A percentile compares a stretch with the other conserved stretches of the same genome.
These are phyloP conservation scores for Euphrasia confusa DNA, from an alignment of 257 asterid genomes.

Conservation along the genomic window DNA sequence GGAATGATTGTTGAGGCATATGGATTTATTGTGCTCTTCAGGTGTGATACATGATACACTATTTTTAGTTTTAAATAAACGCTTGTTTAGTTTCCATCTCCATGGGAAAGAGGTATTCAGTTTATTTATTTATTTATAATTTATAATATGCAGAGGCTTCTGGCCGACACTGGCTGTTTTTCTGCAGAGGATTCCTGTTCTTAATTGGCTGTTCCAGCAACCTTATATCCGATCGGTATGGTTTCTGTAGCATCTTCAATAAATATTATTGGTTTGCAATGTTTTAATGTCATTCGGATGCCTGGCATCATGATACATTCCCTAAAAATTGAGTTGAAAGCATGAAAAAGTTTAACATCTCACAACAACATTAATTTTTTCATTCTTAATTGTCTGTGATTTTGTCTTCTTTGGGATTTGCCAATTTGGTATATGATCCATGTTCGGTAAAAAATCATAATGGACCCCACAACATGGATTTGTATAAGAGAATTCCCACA, in stretches of 20 bases:
- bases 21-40: slow-evolving; percentile 92
- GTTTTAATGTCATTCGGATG: neutral
- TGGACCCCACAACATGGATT: too few species aligned
- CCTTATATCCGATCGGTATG: slow-evolving; percentile 90
- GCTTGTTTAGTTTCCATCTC: slow-evolving; percentile 15
- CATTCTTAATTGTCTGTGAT: neutral
- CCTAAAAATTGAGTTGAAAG: slow-evolving; percentile 3
- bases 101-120: slow-evolving; percentile 13
- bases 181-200: slow-evolving; percentile 81
- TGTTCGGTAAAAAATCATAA: too few species aligned
- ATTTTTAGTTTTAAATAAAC: neutral
- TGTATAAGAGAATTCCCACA: too few species aligned
- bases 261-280: slow-evolving; percentile 7
- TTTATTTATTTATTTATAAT: slow-evolving; percentile 12
- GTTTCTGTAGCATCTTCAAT: slow-evolving; percentile 21
- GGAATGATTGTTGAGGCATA: slow-evolving; percentile 96
- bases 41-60: slow-evolving; percentile 35
- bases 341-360: slow-evolving; percentile 13
- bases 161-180: slow-evolving; percentile 97
- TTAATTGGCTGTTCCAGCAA: slow-evolving; percentile 94
- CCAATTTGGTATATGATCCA: too few species aligned
- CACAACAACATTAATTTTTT: neutral
- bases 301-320: neutral
- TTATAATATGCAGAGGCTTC: slow-evolving; percentile 69
- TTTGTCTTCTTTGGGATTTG: slow-evolving; percentile 2